These are phyloP conservation scores for Thelonectria discophora DNA, from an alignment of 2,329 filamentous ascomycete genomes.

Conservation along the genomic window DNA sequence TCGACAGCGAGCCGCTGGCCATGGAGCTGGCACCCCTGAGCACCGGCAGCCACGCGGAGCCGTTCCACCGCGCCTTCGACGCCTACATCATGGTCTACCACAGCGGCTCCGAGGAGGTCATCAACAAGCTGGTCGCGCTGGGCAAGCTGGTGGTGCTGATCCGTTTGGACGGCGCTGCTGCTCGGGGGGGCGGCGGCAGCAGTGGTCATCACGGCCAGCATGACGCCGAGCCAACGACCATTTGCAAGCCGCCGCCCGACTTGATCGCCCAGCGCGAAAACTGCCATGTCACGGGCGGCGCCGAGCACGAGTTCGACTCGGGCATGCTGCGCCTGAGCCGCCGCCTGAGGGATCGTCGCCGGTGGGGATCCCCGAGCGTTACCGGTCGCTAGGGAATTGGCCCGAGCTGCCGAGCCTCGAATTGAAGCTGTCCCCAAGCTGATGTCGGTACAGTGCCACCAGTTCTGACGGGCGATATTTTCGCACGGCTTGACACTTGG, in stretches of 20 bases:
- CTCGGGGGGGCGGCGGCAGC: no score
- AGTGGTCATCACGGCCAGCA: no score
- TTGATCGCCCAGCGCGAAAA: conserved; percentile 1
- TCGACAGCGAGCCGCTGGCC: not conserved
- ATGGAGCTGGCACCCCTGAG: not conserved
- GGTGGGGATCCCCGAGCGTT: not conserved
- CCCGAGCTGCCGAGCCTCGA: not conserved
- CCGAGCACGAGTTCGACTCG: not conserved
- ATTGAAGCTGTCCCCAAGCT: not conserved
- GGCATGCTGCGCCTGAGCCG: not conserved
- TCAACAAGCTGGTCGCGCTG: not conserved
- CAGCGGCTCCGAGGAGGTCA: conserved; percentile 1
- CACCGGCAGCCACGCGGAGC: not conserved
- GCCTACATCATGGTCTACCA: conserved; percentile 5
- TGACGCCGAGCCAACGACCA: not conserved
- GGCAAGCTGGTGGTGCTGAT: conserved; percentile 2
- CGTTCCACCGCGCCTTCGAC: not conserved
- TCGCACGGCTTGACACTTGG: no score
- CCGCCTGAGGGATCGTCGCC: conserved; percentile 1
- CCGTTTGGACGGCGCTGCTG: not conserved
- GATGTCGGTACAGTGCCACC: no score
- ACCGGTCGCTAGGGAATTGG: not conserved
- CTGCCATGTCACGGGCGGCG: not conserved
- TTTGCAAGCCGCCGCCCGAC: not conserved
- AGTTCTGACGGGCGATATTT: no score